Conservation (phyloP, 257 asterid species). For the Solanum ossicruentum region DNA sequence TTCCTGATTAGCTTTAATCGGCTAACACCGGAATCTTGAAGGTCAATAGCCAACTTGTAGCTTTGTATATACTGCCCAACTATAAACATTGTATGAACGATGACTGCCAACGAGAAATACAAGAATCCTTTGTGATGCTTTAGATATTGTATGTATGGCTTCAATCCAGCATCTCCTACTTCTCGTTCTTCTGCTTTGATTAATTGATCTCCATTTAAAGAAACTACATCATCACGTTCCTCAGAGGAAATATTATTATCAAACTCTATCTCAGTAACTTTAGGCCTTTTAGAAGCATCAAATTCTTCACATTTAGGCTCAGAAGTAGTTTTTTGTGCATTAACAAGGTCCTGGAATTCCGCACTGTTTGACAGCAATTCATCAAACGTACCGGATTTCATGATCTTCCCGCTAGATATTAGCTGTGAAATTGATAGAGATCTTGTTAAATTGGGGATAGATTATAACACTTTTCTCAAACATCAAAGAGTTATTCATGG, state of each 20-base stretch:
- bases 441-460: neutral
- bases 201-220: conserved; percentile 40
- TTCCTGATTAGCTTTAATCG: conserved; percentile 40
- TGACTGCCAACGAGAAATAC: conserved; percentile 28
- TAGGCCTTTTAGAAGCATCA: neutral
- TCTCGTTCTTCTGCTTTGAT: conserved; percentile 79
- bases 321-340: conserved; percentile 32
- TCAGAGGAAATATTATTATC: conserved; percentile 7
- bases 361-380: conserved; percentile 20
- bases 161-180: conserved; percentile 70
- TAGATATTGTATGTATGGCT: conserved; percentile 54
- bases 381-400: conserved; percentile 15
- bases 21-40: conserved; percentile 37
- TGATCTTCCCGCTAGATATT: conserved; percentile 25
- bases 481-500: neutral
- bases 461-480: neutral
- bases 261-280: conserved; percentile 10
- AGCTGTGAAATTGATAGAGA: conserved; percentile 12
- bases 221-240: conserved; percentile 1
- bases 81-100: conserved; percentile 37
- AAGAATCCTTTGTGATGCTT: conserved; percentile 58
- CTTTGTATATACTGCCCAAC: conserved; percentile 50
- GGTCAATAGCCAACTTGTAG: conserved; percentile 82
- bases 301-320: conserved; percentile 24
- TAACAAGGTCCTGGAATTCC: conserved; percentile 33